These are phyloP conservation scores for Aspergillus ustus DNA, from an alignment of 2,329 filamentous ascomycete genomes.

Conservation along the genomic window DNA sequence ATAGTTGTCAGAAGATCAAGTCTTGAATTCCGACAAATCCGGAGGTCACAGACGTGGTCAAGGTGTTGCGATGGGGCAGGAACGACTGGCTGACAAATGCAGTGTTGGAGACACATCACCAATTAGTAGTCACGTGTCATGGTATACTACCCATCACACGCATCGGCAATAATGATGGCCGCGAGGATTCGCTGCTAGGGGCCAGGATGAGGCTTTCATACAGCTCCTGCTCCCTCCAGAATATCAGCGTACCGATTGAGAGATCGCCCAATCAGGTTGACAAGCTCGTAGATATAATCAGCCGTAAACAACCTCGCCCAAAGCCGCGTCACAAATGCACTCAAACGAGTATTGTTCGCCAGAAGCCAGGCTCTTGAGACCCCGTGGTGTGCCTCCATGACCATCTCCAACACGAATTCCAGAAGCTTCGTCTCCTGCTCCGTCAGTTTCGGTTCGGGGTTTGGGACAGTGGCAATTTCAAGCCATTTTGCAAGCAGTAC, in stretches of 20 bases:
- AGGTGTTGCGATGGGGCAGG: neutral
- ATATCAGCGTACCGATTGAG: slow-evolving; percentile 40
- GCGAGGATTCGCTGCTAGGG: neutral
- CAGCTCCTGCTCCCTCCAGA: slow-evolving; percentile 23
- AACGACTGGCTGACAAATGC: neutral
- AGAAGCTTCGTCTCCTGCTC: slow-evolving; percentile 39
- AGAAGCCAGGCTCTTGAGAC: slow-evolving; percentile 37
- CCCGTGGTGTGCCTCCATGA: slow-evolving; percentile 40
- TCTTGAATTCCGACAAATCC: neutral
- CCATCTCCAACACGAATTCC: slow-evolving; percentile 44
- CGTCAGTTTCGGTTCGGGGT: slow-evolving; percentile 32
- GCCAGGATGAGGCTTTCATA: neutral
- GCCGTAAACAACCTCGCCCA: slow-evolving; percentile 42
- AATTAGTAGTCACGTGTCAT: neutral
- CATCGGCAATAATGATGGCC: neutral
- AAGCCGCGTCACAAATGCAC: slow-evolving; percentile 37
- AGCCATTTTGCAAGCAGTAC: slow-evolving; percentile 57
- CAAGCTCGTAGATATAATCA: slow-evolving; percentile 44
- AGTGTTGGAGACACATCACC: neutral
- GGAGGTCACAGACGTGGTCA: too few species aligned
- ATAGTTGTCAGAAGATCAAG: too few species aligned
- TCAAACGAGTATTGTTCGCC: slow-evolving; percentile 37
- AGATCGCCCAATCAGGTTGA: slow-evolving; percentile 40
- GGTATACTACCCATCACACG: too few species aligned
- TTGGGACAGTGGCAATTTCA: slow-evolving; percentile 34